A percentile compares a stretch with the other conserved stretches of the same genome.
Evolutionary conservation across 768 basidiomycete genomes (phyloP).

Genomic region (Mrakia blollopis): DNA sequence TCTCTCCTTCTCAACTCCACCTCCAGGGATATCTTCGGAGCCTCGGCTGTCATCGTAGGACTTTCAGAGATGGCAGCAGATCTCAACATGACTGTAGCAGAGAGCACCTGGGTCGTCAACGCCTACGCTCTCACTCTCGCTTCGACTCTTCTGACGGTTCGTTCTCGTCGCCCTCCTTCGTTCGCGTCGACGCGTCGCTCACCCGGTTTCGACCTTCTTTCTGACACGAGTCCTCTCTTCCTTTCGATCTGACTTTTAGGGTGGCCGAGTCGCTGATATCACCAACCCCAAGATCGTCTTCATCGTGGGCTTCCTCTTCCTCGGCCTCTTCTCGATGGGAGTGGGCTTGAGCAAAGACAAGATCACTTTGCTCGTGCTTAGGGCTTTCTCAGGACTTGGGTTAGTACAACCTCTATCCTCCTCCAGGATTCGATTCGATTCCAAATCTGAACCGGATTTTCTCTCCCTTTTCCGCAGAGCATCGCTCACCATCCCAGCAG

Average conservation of each 20-base stretch:
- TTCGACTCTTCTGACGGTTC: not conserved
- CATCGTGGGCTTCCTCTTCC: conserved; percentile 12
- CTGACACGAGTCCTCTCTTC: conserved; percentile 28
- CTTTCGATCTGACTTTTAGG: not conserved
- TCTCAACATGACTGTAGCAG: not conserved
- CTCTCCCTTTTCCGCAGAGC: not conserved
- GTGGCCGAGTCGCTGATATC: conserved; percentile 39
- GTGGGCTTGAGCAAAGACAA: conserved; percentile 35
- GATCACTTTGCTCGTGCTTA: conserved; percentile 41
- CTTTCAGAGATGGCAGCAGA: not conserved
- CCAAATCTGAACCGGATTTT: not conserved
- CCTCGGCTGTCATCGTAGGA: not conserved
- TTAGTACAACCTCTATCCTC: conserved; percentile 28
- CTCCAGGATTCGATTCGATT: conserved; percentile 10
- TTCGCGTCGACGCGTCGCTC: too few species aligned
- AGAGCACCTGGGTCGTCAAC: conserved; percentile 11
- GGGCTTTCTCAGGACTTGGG: conserved; percentile 40
- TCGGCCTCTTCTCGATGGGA: conserved; percentile 3
- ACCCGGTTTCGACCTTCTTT: not conserved
- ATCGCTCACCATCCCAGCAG: not conserved
- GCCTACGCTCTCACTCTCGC: conserved; percentile 15
- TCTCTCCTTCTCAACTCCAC: not conserved
- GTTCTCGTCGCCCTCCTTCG: too few species aligned
- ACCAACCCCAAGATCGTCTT: conserved; percentile 20
- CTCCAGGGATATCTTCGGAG: not conserved